Evolutionary conservation across 768 basidiomycete genomes (phyloP), one percentile per base, ranked within the genome.

Genomic region (Auriculariales sp.): DNA sequence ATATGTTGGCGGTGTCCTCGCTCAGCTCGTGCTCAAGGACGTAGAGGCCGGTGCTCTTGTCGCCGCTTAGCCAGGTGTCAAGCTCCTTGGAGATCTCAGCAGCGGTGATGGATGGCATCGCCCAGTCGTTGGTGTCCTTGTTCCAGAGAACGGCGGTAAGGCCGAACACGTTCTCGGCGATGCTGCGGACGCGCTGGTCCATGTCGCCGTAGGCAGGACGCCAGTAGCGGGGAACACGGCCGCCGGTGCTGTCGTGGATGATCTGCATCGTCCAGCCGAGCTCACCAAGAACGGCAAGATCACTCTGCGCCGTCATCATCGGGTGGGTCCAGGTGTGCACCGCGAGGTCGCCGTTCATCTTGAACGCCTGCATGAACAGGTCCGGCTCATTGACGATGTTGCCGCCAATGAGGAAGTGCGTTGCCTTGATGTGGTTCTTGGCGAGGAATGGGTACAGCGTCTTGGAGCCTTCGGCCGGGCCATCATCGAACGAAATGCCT

Each of bases 101-200:
- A 15, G 62, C 54, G 2, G 75, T 79, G 39, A 9, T 19, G 19
- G 1, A 7, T 9, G 39, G 39, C 39, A 44, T 44, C 19, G 39
- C 39, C 90, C 89, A 93, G 62, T 93, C 90, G 24, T 66, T 62
- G 12, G 88, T 80, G 59, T 93, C 92, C 52, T 80, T 75, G 64
- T 94, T 92, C 93, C 93, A 97, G 55, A 88, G 65, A 49, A 93
- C 75, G n/a, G 86, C 83, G 19, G 72, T 71, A 54, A 97, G 63
- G 24, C 86, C 89, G 60, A 95, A 92, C 28, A 92, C 81, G 60
- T 88, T 79, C 59, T 74, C 70, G 24, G 92, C 93, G 58, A 98
- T 87, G 3, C 90, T 80, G 31, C 77, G 71, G 28, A 94, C 86
- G 45, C 93, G 77, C 63, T 73, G 75, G 59, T 98, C 93, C 39